Conservation (phyloP, 2,329 filamentous ascomycete genomes). For the Tolypocladium capitatum region DNA sequence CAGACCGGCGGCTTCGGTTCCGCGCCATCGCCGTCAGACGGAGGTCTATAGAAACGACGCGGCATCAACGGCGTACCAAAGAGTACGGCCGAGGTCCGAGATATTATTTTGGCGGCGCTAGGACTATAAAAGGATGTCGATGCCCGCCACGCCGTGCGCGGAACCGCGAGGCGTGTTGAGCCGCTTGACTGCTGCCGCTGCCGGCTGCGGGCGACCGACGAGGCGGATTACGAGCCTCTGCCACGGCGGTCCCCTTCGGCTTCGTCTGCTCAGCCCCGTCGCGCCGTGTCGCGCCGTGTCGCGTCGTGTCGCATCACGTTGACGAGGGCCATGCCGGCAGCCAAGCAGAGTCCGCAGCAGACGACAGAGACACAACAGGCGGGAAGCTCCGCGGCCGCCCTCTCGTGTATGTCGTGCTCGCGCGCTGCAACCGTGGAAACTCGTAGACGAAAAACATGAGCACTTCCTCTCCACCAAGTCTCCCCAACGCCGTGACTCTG, state of each 20-base stretch:
- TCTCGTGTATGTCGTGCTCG: not conserved
- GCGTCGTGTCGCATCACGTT: not conserved
- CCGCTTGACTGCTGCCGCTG: not conserved
- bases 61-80: too few relatives aligned
- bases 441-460: not conserved
- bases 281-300: not conserved
- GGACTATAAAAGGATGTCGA: not conserved
- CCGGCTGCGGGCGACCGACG: too few relatives aligned
- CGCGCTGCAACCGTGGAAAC: not conserved
- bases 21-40: too few relatives aligned
- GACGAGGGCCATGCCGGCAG: not conserved
- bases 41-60: too few relatives aligned
- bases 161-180: not conserved
- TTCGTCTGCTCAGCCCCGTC: not conserved
- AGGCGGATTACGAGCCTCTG: not conserved
- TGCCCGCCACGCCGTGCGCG: not conserved
- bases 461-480: slow-evolving; percentile 8
- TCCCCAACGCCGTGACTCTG: slow-evolving; percentile 16
- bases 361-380: not conserved
- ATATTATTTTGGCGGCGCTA: not conserved
- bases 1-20: too few relatives aligned
- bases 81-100: too few relatives aligned
- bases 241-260: not conserved
- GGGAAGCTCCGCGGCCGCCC: not conserved
- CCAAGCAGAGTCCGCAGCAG: not conserved